Evolutionary conservation across 1,284 basidiomycete genomes (phyloP).

Genomic region (Papiliotrema laurentii): DNA sequence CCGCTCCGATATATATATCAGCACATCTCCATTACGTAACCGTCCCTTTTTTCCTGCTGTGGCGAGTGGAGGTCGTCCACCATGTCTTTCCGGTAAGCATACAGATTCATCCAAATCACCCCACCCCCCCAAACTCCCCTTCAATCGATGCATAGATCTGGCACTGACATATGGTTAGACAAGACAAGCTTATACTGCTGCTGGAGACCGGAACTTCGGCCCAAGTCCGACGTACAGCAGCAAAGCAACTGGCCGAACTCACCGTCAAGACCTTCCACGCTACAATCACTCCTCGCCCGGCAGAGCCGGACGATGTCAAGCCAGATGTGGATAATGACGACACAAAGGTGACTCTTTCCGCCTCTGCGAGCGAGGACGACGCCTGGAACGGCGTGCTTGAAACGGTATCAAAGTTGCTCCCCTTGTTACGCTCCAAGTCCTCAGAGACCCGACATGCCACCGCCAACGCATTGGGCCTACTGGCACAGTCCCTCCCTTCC

Average conservation of each 20-base stretch:
- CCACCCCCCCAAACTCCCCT: too few species aligned
- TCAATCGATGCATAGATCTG: neutral
- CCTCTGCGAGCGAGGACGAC: conserved; percentile 27
- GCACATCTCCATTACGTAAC: neutral
- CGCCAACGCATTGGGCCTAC: conserved; percentile 39
- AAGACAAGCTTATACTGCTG: conserved; percentile 47
- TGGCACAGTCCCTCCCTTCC: conserved; percentile 34
- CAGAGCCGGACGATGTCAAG: conserved; percentile 4
- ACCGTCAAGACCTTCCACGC: conserved; percentile 36
- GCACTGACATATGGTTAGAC: conserved; percentile 15
- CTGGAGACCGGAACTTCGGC: conserved; percentile 47
- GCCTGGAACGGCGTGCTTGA: conserved; percentile 47
- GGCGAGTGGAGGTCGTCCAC: conserved; percentile 1
- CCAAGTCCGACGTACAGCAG: conserved; percentile 45
- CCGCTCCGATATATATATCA: too few species aligned
- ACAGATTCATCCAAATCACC: too few species aligned
- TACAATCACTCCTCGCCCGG: conserved; percentile 6
- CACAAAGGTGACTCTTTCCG: neutral
- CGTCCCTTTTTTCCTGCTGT: too few species aligned
- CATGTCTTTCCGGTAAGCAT: conserved; percentile 16
- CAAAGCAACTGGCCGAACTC: conserved; percentile 46
- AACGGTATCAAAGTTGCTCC: conserved; percentile 42
- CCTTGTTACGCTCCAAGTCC: conserved; percentile 39
- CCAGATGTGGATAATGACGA: conserved; percentile 4
- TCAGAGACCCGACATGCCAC: conserved; percentile 47